Evolutionary conservation across 2,329 filamentous ascomycete species (phyloP).

Genomic region (Sodiomyces alkalinus): DNA sequence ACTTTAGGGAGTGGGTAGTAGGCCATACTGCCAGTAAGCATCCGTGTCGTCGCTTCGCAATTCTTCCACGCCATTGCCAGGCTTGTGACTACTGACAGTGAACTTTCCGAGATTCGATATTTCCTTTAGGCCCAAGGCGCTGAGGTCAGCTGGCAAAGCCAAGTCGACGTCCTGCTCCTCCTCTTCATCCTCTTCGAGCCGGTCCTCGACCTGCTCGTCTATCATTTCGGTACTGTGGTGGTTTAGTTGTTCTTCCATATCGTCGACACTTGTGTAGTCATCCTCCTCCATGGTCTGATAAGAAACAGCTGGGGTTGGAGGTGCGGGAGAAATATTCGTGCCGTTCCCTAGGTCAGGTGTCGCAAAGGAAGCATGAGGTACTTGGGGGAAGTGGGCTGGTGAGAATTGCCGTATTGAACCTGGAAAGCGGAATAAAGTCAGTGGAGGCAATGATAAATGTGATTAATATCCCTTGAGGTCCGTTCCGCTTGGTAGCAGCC

Average conservation of each 20-base stretch:
- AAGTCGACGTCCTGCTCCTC: slow-evolving; percentile 22
- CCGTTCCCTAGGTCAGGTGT: background rate
- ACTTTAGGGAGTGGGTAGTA: no score
- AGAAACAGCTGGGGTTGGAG: no score
- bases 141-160: slow-evolving; percentile 30
- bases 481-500: no score
- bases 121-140: slow-evolving; percentile 53
- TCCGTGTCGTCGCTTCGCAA: slow-evolving; percentile 58
- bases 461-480: no score
- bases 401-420: no score
- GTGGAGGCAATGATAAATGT: no score
- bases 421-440: no score
- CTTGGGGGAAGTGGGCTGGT: no score
- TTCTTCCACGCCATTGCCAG: slow-evolving; percentile 63
- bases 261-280: slow-evolving; percentile 16
- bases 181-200: slow-evolving; percentile 21
- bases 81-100: slow-evolving; percentile 70
- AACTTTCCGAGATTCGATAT: slow-evolving; percentile 74
- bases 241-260: slow-evolving; percentile 12
- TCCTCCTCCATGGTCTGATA: no score
- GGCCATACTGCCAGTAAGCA: slow-evolving; percentile 67
- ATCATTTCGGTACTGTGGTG: no score
- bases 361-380: background rate
- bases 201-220: slow-evolving; percentile 8
- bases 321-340: background rate